Percentiles rank a stretch among this genome's conserved stretches.
phyloP scores from a whole-genome alignment of 352 stramenopile species.

The Blastocystis sp. region DNA sequence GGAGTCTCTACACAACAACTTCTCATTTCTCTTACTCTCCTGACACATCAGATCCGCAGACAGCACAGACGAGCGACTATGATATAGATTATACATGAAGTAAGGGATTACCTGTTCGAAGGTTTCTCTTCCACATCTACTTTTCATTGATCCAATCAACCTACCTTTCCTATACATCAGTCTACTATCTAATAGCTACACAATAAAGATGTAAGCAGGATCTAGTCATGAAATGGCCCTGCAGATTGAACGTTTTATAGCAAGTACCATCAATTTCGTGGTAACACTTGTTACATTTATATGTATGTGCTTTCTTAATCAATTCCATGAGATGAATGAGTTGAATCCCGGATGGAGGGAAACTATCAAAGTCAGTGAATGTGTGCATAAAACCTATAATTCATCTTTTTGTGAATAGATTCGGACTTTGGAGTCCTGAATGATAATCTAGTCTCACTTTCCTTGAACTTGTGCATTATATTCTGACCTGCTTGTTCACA shows the following conservation, averaged over 20 bases:
- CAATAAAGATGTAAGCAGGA: constrained; percentile 52
- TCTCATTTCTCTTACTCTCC: background rate
- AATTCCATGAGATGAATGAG: background rate
- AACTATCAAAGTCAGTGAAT: background rate
- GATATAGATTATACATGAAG: background rate
- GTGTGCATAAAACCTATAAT: too few species aligned
- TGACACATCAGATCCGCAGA: constrained; percentile 47
- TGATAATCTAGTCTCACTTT: too few species aligned
- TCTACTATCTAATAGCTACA: background rate
- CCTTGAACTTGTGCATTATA: too few species aligned
- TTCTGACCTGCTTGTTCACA: too few species aligned
- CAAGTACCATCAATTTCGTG: constrained; percentile 58
- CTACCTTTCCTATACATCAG: constrained; percentile 38
- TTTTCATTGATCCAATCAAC: too few species aligned
- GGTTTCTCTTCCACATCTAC: constrained; percentile 49
- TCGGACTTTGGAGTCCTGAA: too few species aligned
- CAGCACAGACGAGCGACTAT: constrained; percentile 2
- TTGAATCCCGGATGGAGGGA: constrained; percentile 11
- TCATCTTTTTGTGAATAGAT: too few species aligned
- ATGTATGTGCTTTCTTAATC: background rate
- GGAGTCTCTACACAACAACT: background rate
- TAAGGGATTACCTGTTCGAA: constrained; percentile 32
- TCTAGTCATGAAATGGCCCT: background rate
- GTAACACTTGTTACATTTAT: constrained; percentile 49
- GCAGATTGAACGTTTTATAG: constrained; percentile 35